Base-by-base conservation (phyloP, 2,329 filamentous ascomycete species). In the Aspergillus neoniger region DNA sequence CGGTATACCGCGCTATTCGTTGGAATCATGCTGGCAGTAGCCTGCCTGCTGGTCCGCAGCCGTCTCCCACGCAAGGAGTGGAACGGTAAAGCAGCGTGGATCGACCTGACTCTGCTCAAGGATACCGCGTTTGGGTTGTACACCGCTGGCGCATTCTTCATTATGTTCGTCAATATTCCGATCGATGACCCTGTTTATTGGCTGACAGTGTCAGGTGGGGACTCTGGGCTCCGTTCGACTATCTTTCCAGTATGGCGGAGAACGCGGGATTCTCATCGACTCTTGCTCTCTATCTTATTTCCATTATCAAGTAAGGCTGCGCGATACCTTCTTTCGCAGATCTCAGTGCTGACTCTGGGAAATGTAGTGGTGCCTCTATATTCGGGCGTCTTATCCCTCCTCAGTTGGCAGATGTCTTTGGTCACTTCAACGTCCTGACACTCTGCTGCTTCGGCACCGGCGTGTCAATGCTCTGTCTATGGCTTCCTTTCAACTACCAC, bases 401-500 rank as follows among this genome's bases (percentile, higher is more conserved):
- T 25, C 60, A 65, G 28, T 43, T 72, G 7, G 68, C 61, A 14
- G 71, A 74, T 53, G 53, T 61, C 14, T 41, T 72, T 19, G 70
- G 71, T 4, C 64, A 68, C 50, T 73, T 72, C 57, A 74, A 73
- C 43, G 62, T 69, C 5, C 55, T 72, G 10, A 66, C 63, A 1
- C 41, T 61, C 6, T 63, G 52, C 41, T 56, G 62, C 14, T 23
- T 60, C 5, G 6, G 58, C 17, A 69, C 62, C 4, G 64, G 67
- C 0, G 39, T 55, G 2, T 67, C 67, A 1, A 69, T 70, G 30
- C 56, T 71, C 39, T 56, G 56, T 14, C 61, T 74, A 2, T 74
- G 71, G 72, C 63, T 74, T 8, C 71, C 70, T 7, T 71, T 73
- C 28, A 66, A 70, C 57, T 71, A 68, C 48, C 63, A 69, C 41